phyloP scores from a whole-genome alignment of 805 yeast genomes.

The Candida vartiovaarae region DNA sequence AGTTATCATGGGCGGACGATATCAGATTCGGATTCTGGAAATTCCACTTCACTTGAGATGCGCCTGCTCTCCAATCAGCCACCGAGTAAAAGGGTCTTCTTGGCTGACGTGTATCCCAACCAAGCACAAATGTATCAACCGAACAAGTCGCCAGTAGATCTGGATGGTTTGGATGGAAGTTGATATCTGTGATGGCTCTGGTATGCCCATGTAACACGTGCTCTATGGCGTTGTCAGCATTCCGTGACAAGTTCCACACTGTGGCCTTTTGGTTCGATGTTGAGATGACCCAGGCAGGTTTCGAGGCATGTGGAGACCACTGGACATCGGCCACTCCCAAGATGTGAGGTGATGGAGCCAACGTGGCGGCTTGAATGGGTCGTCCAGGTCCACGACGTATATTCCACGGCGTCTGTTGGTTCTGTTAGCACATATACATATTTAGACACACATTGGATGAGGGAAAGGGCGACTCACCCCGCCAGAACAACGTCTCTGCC shows the following conservation, averaged over 20 bases:
- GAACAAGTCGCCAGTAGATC: conserved; percentile 89
- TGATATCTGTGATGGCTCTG: conserved; percentile 92
- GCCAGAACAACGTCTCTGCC: conserved; percentile 94
- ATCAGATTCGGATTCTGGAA: conserved; percentile 64
- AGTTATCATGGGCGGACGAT: conserved; percentile 82
- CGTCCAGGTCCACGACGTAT: conserved; percentile 86
- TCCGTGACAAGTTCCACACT: conserved; percentile 81
- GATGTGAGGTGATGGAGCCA: conserved; percentile 89
- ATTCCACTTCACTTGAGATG: conserved; percentile 94
- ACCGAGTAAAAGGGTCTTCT: conserved; percentile 64
- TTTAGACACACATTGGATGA: background rate
- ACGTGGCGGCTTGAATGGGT: conserved; percentile 91
- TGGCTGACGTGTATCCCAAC: conserved; percentile 90
- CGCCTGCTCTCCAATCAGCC: conserved; percentile 95
- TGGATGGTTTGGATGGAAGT: conserved; percentile 83
- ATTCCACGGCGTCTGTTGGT: conserved; percentile 55
- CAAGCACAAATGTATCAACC: conserved; percentile 77
- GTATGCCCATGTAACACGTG: conserved; percentile 85
- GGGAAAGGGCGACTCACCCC: conserved; percentile 21
- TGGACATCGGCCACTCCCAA: conserved; percentile 99
- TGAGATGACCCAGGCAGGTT: conserved; percentile 87
- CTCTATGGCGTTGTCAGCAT: conserved; percentile 68
- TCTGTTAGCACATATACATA: conserved; percentile 1
- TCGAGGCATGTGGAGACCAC: conserved; percentile 88
- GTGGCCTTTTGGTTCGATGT: conserved; percentile 94